Evolutionary conservation across 148 eudicot genomes (phyloP), one percentile per base, ranked within the genome.

Genomic region (Nepenthes gracilis): DNA sequence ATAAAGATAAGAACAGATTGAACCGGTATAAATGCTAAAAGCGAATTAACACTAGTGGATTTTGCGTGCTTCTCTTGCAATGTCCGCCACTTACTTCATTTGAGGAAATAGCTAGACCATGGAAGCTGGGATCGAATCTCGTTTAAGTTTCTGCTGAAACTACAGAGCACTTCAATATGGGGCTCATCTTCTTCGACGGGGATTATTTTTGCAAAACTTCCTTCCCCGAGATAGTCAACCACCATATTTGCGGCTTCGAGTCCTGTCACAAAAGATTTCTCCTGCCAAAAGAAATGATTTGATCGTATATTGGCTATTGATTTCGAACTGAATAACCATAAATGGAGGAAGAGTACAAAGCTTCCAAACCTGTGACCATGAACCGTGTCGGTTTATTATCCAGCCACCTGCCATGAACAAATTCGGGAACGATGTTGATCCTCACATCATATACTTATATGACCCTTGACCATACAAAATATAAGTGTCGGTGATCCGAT

Each of bases 181-280:
- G 85, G 85, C 58, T 86, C 86, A 47, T 81, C 95, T 59, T 77
- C 80, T 67, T 77, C 77, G 37, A 81, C 80, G 0, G 95, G 78
- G 47, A 77, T 65, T 33, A 86, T 86, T 49, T 76, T 83, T 7
- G 83, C 85, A 68, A 79, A 86, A 33, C 61, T 66, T 49, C 86
- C 89, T 68, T 81, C 83, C 33, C 62, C 83, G 2, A 83, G 72
- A 76, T 64, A 79, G 71, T 86, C 89, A 64, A 83, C 78, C 75
- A 74, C 89, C 66, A 86, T 69, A 60, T 86, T 86, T 2, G 95
- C 95, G 33, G 89, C 95, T 71, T 86, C 95, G 40, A 86, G 85
- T 59, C 95, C 95, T 32, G 83, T 83, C 49, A 83, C 87, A 38
- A 76, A 81, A 33, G 84, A 74, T 69, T 78, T 86, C 72, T 86